Base-by-base conservation (phyloP, 345 rosid genomes). In the Heritiera fomes region DNA sequence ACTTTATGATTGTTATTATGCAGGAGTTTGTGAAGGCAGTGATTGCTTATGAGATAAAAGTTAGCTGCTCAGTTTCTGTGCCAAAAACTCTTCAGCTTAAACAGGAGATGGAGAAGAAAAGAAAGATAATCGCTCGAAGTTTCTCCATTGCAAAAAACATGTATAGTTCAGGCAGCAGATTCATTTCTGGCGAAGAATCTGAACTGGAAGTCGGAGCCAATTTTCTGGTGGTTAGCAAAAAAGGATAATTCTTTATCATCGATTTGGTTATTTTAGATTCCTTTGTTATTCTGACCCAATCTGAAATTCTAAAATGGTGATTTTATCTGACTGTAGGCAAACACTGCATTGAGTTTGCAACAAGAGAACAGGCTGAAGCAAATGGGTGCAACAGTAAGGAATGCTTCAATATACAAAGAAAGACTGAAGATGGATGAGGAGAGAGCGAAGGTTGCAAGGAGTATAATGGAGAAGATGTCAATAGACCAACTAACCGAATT, bases 351-450 rank as follows among this genome's bases (percentile, higher is more conserved):
- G 83, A 89, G 91, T 80, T 73, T 83, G 78, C 87, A 88, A 66
- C 90, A 91, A 64, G 92, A 91, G 83, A 89, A 81, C 0, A 86
- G 94, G 88, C 78, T 91, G 80, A 86, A 87, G 84, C 90, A 91
- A 79, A 86, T 91, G 88, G 93, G 94, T 8, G 94, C 90, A 0
- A 91, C 93, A 6, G 93, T 91, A 78, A 89, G 93, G 78, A 88
- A 91, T 85, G 87, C 85, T 6, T 77, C 81, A 9, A 78, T 79
- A 49, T 89, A 85, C 77, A 75, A 80, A 23, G 77, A 87, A 55
- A 81, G 67, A 61, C 15, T 90, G 83, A 88, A 82, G 72, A 74
- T 78, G 83, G 86, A 84, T 23, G 87, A 85, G 30, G 88, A 84
- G 69, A 85, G 91, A 88, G 67, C 84, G 56, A 23, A 23, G 67